Percentiles rank a stretch among this genome's conserved stretches.
phyloP scores from a whole-genome alignment of 306 rosid species.

The Vigna trinervia region DNA sequence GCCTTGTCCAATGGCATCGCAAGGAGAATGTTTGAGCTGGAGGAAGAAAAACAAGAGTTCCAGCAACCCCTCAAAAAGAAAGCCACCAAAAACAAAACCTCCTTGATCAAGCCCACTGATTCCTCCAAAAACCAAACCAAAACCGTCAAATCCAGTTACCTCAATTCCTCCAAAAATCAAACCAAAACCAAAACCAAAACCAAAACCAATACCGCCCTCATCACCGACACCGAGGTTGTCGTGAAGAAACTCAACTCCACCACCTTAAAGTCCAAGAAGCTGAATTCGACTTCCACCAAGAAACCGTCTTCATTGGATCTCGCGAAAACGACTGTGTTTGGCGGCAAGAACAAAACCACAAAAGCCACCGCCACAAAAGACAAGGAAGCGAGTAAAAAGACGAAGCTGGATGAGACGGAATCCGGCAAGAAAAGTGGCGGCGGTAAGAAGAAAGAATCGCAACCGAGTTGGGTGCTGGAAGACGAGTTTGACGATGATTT shows the following conservation, averaged over 20 bases:
- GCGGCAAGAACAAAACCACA: conserved; percentile 68
- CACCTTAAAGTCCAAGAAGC: conserved; percentile 61
- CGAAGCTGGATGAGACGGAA: conserved; percentile 32
- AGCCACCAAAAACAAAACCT: conserved; percentile 63
- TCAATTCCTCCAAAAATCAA: conserved; percentile 60
- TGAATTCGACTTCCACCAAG: conserved; percentile 62
- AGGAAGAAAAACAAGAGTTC: conserved; percentile 1
- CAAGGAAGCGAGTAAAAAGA: conserved; percentile 37
- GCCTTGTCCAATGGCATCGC: background rate
- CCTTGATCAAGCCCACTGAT: conserved; percentile 43
- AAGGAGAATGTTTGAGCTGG: conserved; percentile 52
- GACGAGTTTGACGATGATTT: conserved; percentile 62
- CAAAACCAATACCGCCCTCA: conserved; percentile 49
- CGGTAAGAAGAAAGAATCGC: conserved; percentile 40
- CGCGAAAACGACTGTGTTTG: conserved; percentile 41
- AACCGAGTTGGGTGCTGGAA: conserved; percentile 60
- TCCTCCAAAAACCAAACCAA: conserved; percentile 68
- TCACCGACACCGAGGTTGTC: conserved; percentile 32
- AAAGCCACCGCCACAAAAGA: conserved; percentile 51
- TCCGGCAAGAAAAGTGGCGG: background rate
- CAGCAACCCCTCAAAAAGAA: conserved; percentile 57
- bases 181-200: conserved; percentile 59
- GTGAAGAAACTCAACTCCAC: conserved; percentile 70
- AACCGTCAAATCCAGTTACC: conserved; percentile 50
- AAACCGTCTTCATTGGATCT: conserved; percentile 60